phyloP scores from a whole-genome alignment of 2,329 filamentous ascomycete genomes.

The Zopfia rhizophila region DNA sequence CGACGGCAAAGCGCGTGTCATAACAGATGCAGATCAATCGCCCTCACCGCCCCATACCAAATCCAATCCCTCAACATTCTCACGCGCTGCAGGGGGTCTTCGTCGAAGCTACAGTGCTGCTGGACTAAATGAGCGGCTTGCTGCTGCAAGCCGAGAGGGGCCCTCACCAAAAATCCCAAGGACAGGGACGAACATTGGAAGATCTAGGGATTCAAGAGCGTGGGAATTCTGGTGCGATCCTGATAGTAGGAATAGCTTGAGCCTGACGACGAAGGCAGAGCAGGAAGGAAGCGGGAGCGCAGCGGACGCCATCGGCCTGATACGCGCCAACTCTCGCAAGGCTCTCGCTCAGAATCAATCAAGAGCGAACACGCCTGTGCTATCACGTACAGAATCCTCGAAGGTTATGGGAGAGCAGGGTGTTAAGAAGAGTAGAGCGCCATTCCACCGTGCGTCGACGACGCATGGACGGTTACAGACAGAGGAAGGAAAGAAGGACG shows the following conservation, averaged over 20 bases:
- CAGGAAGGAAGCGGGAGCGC: conserved; percentile 83
- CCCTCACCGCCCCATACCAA: conserved; percentile 72
- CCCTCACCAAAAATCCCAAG: conserved; percentile 52
- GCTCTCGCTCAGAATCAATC: conserved; percentile 64
- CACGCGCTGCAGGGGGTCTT: conserved; percentile 61
- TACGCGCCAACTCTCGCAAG: conserved; percentile 73
- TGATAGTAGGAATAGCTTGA: conserved; percentile 73
- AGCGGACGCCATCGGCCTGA: conserved; percentile 80
- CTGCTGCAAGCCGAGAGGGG: conserved; percentile 37
- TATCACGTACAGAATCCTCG: conserved; percentile 38
- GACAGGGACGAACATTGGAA: conserved; percentile 68
- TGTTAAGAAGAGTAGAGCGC: conserved; percentile 48
- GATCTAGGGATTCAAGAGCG: conserved; percentile 86
- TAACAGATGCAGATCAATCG: conserved; percentile 73
- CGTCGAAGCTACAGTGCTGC: conserved; percentile 78
- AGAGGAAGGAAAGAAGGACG: conserved; percentile 32
- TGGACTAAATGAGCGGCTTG: conserved; percentile 49
- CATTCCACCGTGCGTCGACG: conserved; percentile 49
- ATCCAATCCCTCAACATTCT: conserved; percentile 56
- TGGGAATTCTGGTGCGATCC: conserved; percentile 94
- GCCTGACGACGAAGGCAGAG: conserved; percentile 82
- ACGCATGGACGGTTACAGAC: conserved; percentile 46
- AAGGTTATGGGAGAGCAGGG: conserved; percentile 43
- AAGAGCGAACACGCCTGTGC: conserved; percentile 70
- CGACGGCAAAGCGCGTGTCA: conserved; percentile 89